phyloP scores from a whole-genome alignment of 495 filamentous ascomycete species.

The Thermothielavioides terrestris region DNA sequence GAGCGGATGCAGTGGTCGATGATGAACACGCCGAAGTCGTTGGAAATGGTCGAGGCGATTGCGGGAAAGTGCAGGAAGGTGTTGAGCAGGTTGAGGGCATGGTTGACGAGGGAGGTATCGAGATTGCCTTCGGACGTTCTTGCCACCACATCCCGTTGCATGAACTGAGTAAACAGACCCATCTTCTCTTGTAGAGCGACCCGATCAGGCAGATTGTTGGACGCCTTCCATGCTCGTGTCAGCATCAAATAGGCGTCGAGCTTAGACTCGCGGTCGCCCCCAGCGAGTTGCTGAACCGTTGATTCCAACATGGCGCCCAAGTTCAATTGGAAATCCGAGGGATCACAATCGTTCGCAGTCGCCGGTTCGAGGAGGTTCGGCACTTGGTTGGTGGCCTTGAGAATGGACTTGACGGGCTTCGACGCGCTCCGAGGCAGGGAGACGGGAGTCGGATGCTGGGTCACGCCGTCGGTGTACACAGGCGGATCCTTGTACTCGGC shows the following conservation, averaged over 20 bases:
- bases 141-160: constrained; percentile 64
- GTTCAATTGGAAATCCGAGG: constrained; percentile 31
- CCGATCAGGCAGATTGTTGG: constrained; percentile 63
- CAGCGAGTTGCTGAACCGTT: constrained; percentile 66
- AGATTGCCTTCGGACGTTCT: constrained; percentile 41
- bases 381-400: constrained; percentile 56
- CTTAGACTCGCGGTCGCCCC: constrained; percentile 55
- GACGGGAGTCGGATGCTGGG: constrained; percentile 32
- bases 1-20: constrained; percentile 67
- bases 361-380: constrained; percentile 36
- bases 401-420: constrained; percentile 74
- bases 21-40: constrained; percentile 70
- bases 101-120: constrained; percentile 59
- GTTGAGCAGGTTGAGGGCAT: constrained; percentile 65
- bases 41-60: constrained; percentile 54
- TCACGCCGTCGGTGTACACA: constrained; percentile 36
- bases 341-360: constrained; percentile 24
- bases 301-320: constrained; percentile 77
- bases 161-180: constrained; percentile 61
- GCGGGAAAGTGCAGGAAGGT: constrained; percentile 61
- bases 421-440: constrained; percentile 50
- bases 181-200: constrained; percentile 68
- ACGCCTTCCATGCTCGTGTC: constrained; percentile 63
- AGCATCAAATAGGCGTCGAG: constrained; percentile 83
- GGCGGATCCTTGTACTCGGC: constrained; percentile 60